Conservation (phyloP, 768 basidiomycete species). For the Suillus clintonianus region DNA sequence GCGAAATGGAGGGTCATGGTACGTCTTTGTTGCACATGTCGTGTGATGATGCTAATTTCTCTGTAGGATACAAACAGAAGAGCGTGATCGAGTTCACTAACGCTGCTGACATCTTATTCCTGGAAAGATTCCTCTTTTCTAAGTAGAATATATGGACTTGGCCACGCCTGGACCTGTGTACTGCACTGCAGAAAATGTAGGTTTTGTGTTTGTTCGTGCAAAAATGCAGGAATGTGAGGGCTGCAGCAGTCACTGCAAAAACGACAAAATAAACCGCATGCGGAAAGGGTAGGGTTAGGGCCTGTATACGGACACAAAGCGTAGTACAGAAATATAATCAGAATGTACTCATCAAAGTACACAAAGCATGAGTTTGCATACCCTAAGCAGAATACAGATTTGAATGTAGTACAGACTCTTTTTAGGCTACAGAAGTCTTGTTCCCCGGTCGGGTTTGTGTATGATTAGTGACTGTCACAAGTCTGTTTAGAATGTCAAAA, state of each 20-base stretch:
- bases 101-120: conserved; percentile 39
- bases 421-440: not conserved
- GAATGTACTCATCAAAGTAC: not conserved
- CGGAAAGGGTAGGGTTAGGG: not conserved
- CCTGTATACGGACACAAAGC: not conserved
- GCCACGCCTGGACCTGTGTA: no score
- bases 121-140: conserved; percentile 36
- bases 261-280: no score
- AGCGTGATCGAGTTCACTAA: conserved; percentile 45
- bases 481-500: not conserved
- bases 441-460: not conserved
- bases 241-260: no score
- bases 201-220: no score
- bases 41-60: conserved; percentile 6
- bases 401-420: not conserved
- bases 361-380: no score
- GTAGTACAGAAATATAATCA: not conserved
- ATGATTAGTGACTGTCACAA: not conserved
- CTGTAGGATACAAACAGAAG: conserved; percentile 43
- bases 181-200: no score
- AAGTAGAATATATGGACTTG: conserved; percentile 9
- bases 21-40: conserved; percentile 7
- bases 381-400: no score
- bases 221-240: no score
- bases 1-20: conserved; percentile 47